Conservation (phyloP, 2,329 filamentous ascomycete species). For the Aureobasidium leucospermi region DNA sequence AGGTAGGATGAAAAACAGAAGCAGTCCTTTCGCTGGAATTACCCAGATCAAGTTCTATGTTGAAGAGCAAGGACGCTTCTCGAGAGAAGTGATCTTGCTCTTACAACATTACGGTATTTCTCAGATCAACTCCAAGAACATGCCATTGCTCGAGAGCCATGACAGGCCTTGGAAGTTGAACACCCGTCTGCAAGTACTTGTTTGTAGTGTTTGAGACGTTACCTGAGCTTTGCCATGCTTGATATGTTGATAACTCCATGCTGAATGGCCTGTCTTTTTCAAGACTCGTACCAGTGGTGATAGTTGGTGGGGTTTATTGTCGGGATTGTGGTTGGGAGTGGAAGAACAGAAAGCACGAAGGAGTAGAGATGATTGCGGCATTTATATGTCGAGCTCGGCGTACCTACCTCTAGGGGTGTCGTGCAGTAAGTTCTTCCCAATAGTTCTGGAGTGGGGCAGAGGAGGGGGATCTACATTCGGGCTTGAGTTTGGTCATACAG, state of each 20-base stretch:
- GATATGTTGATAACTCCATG: conserved; percentile 5
- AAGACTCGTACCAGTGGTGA: neutral
- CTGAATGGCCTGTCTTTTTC: neutral
- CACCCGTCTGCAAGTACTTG: conserved; percentile 15
- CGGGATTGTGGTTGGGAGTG: neutral
- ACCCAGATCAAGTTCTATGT: conserved; percentile 71
- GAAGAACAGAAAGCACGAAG: neutral
- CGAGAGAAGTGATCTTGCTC: conserved; percentile 44
- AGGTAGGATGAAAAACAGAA: conserved; percentile 48
- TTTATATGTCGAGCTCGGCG: conserved; percentile 5
- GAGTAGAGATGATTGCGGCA: neutral
- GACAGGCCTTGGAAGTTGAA: neutral
- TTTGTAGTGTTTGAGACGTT: conserved; percentile 12
- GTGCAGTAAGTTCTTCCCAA: neutral
- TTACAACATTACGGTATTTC: conserved; percentile 5
- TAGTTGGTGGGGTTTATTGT: neutral
- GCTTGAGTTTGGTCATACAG: neutral
- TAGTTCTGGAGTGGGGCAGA: neutral
- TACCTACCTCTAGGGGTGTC: conserved; percentile 8
- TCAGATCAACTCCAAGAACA: neutral
- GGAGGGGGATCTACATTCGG: neutral
- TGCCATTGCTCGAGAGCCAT: neutral
- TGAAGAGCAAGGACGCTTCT: conserved; percentile 63
- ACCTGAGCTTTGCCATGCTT: conserved; percentile 11
- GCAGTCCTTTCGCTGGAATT: conserved; percentile 86